These are phyloP conservation scores for Syncephalastrum racemosum DNA, from an alignment of 371 early-diverging fungal species.

Conservation along the genomic window DNA sequence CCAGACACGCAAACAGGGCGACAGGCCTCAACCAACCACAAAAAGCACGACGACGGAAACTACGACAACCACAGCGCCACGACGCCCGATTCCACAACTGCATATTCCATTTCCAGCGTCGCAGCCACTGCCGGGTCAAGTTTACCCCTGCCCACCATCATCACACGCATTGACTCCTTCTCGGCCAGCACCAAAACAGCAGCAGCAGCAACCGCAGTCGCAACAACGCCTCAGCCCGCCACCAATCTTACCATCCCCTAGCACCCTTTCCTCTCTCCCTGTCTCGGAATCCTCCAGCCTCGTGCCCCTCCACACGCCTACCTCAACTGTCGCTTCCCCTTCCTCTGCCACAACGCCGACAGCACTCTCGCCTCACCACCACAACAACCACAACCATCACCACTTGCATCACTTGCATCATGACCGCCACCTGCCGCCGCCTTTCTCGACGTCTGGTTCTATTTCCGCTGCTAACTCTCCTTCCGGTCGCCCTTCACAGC, in stretches of 20 bases:
- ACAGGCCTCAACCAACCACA: conserved; percentile 5
- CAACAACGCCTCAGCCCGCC: conserved; percentile 11
- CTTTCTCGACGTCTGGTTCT: no score
- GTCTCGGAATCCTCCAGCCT: conserved; percentile 16
- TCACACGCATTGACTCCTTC: conserved; percentile 12
- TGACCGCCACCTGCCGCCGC: conserved; percentile 3
- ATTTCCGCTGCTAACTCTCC: neutral
- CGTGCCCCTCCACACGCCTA: conserved; percentile 15
- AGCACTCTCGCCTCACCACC: conserved; percentile 12
- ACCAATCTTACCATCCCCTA: conserved; percentile 13
- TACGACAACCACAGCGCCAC: conserved; percentile 13
- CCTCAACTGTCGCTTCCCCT: neutral
- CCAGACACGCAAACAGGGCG: conserved; percentile 8
- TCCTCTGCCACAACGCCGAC: conserved; percentile 2
- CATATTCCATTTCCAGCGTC: conserved; percentile 25
- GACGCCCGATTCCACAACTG: conserved; percentile 27
- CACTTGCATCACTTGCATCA: no score
- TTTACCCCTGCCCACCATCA: conserved; percentile 15
- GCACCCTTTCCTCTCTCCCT: conserved; percentile 15
- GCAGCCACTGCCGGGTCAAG: conserved; percentile 23
- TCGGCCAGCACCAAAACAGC: neutral
- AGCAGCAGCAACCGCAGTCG: conserved; percentile 8
- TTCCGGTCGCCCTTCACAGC: conserved; percentile 1
- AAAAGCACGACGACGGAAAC: conserved; percentile 6
- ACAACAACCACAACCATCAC: conserved; percentile 5